Percentiles rank a stretch among this genome's conserved stretches.
Conservation (phyloP, 2,329 filamentous ascomycete genomes). For the Aspergillus eucalypticola region DNA sequence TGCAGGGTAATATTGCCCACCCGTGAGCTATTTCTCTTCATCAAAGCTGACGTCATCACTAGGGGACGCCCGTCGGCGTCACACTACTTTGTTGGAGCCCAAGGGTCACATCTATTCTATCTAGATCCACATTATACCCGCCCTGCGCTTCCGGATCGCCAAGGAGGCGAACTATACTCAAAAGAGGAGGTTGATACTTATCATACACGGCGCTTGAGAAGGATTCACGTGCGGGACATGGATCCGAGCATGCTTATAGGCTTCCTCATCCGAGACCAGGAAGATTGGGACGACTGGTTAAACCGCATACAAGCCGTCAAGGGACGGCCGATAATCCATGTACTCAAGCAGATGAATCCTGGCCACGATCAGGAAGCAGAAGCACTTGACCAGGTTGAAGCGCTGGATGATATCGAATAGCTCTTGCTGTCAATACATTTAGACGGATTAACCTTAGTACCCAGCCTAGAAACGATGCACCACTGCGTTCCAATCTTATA, state of each 20-base stretch:
- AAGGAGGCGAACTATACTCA: conserved; percentile 54
- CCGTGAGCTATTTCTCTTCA: conserved; percentile 23
- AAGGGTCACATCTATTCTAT: conserved; percentile 84
- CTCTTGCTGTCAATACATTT: not conserved
- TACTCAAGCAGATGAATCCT: conserved; percentile 66
- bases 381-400: conserved; percentile 87
- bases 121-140: conserved; percentile 90
- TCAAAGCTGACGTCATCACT: conserved; percentile 16
- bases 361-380: conserved; percentile 61
- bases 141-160: conserved; percentile 67
- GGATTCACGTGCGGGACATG: conserved; percentile 86
- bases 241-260: conserved; percentile 97
- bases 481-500: not conserved
- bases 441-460: too few relatives aligned
- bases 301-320: conserved; percentile 71
- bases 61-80: conserved; percentile 91
- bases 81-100: conserved; percentile 72
- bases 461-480: too few relatives aligned
- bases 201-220: conserved; percentile 80
- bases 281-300: conserved; percentile 84
- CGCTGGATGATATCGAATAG: conserved; percentile 65
- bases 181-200: conserved; percentile 76
- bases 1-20: conserved; percentile 68
- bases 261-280: conserved; percentile 78
- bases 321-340: conserved; percentile 82